Base-by-base conservation (phyloP, 2,329 filamentous ascomycete species). In the Talaromyces sp. region DNA sequence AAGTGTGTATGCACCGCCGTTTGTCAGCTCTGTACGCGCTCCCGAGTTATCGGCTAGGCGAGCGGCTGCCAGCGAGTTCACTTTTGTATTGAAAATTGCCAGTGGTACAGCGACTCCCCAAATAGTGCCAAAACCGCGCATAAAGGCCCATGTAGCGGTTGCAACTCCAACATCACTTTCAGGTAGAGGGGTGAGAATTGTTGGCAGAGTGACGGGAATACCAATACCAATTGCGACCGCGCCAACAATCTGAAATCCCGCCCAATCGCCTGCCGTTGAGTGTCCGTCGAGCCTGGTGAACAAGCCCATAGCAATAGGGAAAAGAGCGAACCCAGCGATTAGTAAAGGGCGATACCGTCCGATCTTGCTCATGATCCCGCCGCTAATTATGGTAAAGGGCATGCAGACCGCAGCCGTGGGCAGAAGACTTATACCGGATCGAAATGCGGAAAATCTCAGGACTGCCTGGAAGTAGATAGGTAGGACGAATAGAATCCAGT, bases 381-480 rank as follows among this genome's bases (percentile, higher is more conserved):
- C 50, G 2, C 14, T 63, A 5, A 63, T 13, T 8, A 33, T 45
- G 22, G 35, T 35, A 47, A 57, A 63, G 2, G 61, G 61, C 22
- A 48, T 63, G 9, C 22, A 22, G 16, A 24, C 50, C 7, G 27
- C 35, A 16, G 61, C 61, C 5, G 19, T 45, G 6, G 50, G 50
- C 13, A 63, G n/a, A 8, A 57, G 22, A 11, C 41, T 35, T 9
- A 63, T 16, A 1, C 61, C 61, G 2, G 61, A 63, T 22, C 24
- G n/a, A 16, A 57, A 35, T 13, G 50, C 14, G 6, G 61, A 63
- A 3, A 35, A n/a, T 22, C 39, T 11, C 48, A 35, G 9, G 39
- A 63, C 50, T 13, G 61, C 61, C 24, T 58, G 52, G 13, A 63
- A 63, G 27, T 58, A 52, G 37, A 57, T 39, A 2, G 61, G 52